Base-by-base conservation (phyloP, 2,329 filamentous ascomycete species). In the Verticillium tricorpus region DNA sequence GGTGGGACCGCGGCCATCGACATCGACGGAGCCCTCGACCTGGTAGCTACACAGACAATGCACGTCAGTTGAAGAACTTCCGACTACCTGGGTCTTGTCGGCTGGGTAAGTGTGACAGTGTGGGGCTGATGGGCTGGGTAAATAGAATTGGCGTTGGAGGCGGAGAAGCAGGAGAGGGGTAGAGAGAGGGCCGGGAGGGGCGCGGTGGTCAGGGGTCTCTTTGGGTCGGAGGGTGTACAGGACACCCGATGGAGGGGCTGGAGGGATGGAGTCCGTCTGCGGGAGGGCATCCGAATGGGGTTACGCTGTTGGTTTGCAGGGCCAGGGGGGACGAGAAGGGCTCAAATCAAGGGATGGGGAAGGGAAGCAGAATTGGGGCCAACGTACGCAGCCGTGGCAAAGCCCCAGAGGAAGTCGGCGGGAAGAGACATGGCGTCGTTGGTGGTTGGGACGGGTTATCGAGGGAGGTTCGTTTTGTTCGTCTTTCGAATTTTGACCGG, bases 1-100 rank as follows among this genome's bases (percentile, higher is more conserved):
- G 64, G 89, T 92, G 60, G 91, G 88, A 25, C 85, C 89, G 66
- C 92, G 90, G 66, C 92, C 92, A 72, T 94, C 92, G 71, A 89
- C 85, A 57, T 89, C 80, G 45, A 83, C 80, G 57, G 87, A 87
- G 62, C 92, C 92, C 80, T 96, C 92, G 68, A 96, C 90, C 74
- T 96, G 92, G 80, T 95, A 96, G 72, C 92, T 95, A 71, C 5
- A 64, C 45, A 60, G 45, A 22, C 39, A 55, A 37, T 40, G 19
- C 17, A 39, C 17, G 59, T 64, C 35, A 65, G 64, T 57, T 19
- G 22, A 52, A 8, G 11, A 52, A 15, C 61, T 52, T 22, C 45
- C 45, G 22, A 19, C 45, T 12, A 5, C n/a, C 45, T 22, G 45
- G 45, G 8, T 52, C 45, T 52, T 14, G 45, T 52, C 45, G 45